phyloP scores from a whole-genome alignment of 495 filamentous ascomycete genomes.

The Hypoxylon crocopeplum region DNA sequence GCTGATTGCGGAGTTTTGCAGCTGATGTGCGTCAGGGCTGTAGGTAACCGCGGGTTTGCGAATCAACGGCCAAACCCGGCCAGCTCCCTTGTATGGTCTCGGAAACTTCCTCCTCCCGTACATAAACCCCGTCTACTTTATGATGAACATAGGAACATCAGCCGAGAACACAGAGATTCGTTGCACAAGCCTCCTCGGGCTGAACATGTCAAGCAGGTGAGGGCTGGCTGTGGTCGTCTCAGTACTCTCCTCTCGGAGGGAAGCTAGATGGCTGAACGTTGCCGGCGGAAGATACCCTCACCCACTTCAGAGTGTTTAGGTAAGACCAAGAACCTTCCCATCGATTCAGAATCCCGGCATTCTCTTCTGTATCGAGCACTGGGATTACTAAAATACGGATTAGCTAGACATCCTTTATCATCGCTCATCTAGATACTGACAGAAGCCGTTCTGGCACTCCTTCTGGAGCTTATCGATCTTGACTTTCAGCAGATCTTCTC shows the following conservation, averaged over 20 bases:
- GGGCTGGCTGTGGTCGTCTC: constrained; percentile 42
- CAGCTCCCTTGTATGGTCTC: constrained; percentile 20
- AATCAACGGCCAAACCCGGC: constrained; percentile 22
- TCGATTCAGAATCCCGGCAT: constrained; percentile 50
- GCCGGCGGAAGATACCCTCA: constrained; percentile 67
- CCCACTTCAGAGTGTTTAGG: constrained; percentile 60
- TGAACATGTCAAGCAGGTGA: constrained; percentile 10
- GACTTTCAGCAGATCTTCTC: constrained; percentile 78
- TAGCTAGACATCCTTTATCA: constrained; percentile 5
- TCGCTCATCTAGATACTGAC: constrained; percentile 46
- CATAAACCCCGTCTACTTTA: constrained; percentile 33
- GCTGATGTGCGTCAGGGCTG: constrained; percentile 26
- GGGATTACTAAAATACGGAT: constrained; percentile 53
- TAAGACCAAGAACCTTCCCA: constrained; percentile 64
- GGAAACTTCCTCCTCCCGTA: constrained; percentile 33
- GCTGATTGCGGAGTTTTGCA: constrained; percentile 35
- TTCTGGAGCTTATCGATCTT: constrained; percentile 72
- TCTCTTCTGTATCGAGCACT: constrained; percentile 55
- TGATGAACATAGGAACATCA: constrained; percentile 37
- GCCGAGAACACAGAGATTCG: constrained; percentile 17
- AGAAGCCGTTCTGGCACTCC: constrained; percentile 86
- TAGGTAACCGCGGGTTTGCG: constrained; percentile 32
- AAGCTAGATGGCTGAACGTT: constrained; percentile 64
- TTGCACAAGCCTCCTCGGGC: constrained; percentile 20
- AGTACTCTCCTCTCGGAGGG: constrained; percentile 67